Evolutionary conservation across 2,329 filamentous ascomycete species (phyloP), one percentile per base, ranked within the genome.

Genomic region (Clarireedia homoeocarpa): DNA sequence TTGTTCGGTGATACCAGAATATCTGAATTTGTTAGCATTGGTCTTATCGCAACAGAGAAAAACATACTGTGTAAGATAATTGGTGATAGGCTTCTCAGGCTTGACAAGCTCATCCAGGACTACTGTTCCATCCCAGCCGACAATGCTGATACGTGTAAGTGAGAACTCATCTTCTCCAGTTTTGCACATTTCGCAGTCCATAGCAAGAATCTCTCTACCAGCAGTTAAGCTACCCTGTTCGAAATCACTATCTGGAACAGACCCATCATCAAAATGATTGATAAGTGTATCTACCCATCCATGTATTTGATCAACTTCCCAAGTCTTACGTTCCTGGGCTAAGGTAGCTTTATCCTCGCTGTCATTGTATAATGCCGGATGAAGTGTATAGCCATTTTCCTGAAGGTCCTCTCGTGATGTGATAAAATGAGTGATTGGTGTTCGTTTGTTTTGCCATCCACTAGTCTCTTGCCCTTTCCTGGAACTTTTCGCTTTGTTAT

Each of bases 161-260:
- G 91, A 89, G 61, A 87, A 89, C 62, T 89, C 82, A 48, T 84
- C 84, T 59, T 86, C 83, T 58, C 85, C 88, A 2, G 91, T 95
- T 73, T 90, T 85, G 70, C 91, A 96, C 94, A 99, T 99, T 72
- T 99, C 94, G 72, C 94, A 99, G 70, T 99, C 94, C 54, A 99
- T 77, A 1, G 90, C 86, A 49, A 95, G 75, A 10, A 96, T 75
- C 39, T 86, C 80, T 60, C 90, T 83, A 38, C 91, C 94, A 30
- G 83, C 89, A 0, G 90, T 95, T 57, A 96, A 75, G 70, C 90
- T 92, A 55, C 91, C 92, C 63, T 85, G 75, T 70, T 95, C 78
- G 57, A 95, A 83, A 53, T 91, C 82, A 5, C 72, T 70, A 51
- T 91, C 86, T 2, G 86, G 82, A 6, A 86, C 78, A 49, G 80